A percentile compares a stretch with the other conserved stretches of the same genome.
Conservation (phyloP, 148 eudicot genomes). For the Gaultheria prostrata region DNA sequence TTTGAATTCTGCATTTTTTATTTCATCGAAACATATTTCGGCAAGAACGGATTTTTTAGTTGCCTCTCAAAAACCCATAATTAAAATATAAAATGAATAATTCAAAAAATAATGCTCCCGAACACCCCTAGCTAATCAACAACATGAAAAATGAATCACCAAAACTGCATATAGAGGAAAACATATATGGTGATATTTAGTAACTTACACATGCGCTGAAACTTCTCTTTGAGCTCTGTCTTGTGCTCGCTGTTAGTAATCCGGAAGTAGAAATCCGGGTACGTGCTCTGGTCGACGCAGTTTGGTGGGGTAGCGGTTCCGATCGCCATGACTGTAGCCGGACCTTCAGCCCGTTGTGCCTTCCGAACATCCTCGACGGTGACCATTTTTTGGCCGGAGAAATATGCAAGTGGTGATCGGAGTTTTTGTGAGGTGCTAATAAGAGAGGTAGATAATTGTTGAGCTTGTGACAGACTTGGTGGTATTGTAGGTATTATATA, state of each 20-base stretch:
- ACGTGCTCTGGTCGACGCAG: conserved; percentile 43
- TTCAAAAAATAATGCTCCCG: neutral
- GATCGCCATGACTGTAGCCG: conserved; percentile 41
- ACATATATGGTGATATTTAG: neutral
- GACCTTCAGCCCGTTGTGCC: conserved; percentile 40
- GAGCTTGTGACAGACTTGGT: neutral
- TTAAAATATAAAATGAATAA: neutral
- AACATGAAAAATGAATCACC: neutral
- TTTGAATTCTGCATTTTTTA: neutral
- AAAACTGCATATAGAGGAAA: neutral
- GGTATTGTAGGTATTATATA: neutral
- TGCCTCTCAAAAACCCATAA: neutral
- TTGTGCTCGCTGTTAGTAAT: conserved; percentile 40
- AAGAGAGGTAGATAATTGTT: neutral
- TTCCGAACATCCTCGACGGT: conserved; percentile 39
- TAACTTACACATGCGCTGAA: conserved; percentile 44
- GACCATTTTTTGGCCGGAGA: conserved; percentile 23
- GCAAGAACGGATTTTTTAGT: neutral
- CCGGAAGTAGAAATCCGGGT: conserved; percentile 42
- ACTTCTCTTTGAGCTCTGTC: conserved; percentile 40
- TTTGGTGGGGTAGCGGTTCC: conserved; percentile 40
- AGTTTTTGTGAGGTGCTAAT: neutral
- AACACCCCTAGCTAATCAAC: neutral
- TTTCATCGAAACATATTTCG: neutral
- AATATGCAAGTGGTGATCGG: neutral